Evolutionary conservation across 2,329 filamentous ascomycete genomes (phyloP), one percentile per base, ranked within the genome.

Genomic region (Polychaeton citri): DNA sequence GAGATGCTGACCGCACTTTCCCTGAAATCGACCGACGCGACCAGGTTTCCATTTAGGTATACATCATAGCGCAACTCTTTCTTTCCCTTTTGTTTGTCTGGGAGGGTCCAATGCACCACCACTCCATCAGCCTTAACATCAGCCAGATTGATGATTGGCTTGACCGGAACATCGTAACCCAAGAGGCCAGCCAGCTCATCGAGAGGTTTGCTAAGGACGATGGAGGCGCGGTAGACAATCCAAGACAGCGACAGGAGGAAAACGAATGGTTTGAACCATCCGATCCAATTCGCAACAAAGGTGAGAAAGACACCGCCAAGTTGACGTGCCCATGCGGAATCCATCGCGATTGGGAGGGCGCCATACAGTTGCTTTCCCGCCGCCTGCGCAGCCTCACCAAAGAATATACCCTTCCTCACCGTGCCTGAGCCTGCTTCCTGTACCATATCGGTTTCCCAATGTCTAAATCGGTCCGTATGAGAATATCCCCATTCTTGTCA

Each of bases 1-100:
- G 81, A 86, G 37, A 98, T 86, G 32, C 83, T 87, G 36, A 95
- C 86, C n/a, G 85, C 82, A 1, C 81, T 85, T 56, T 93, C 85
- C 46, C 76, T 72, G 48, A 77, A 76, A 44, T 75, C 78, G 31
- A 87, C 84, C 52, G 94, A 84, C 49, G 87, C 90, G 45, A 95
- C 82, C 85, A 53, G 43, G 37, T 40, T 38, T 30, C 88, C 88
- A 59, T 98, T 96, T 45, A 98, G 79, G 56, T 93, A 84, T 35
- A 98, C 84, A 32, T 88, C 72, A 54, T 93, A 90, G 61, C 87
- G 92, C 36, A 85, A 72, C 36, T 92, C 81, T 2, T 81, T 72
- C 42, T 70, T 68, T 30, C 72, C 66, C 44, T 68, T 48, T 37
- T 45, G 48, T 38, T 49, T 49, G 21, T 52, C 50, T 10, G 51